These are phyloP conservation scores for Oryza glumipatula DNA, from an alignment of 176 grass and related monocot genomes.

Conservation along the genomic window DNA sequence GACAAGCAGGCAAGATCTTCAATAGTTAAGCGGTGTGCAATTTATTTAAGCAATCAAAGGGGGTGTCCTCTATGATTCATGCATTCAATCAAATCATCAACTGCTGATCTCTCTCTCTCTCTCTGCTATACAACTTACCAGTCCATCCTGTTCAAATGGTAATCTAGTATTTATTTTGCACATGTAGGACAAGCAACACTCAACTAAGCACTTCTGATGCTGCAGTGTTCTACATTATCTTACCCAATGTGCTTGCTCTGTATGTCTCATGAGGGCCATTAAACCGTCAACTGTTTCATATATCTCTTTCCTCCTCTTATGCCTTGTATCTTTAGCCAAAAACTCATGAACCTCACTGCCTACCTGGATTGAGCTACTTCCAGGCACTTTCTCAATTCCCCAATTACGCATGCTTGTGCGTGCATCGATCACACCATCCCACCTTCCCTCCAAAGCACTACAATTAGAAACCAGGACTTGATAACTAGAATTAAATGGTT, in stretches of 20 bases:
- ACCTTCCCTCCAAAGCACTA: conserved; percentile 49
- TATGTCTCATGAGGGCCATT: conserved; percentile 42
- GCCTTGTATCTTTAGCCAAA: conserved; percentile 51
- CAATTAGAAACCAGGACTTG: conserved; percentile 61
- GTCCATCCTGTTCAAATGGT: neutral
- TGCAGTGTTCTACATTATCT: neutral
- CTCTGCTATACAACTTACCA: neutral
- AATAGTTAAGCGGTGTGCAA: neutral
- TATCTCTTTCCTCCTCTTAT: conserved; percentile 47
- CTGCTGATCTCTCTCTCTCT: neutral
- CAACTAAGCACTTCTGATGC: neutral
- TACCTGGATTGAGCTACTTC: conserved; percentile 55
- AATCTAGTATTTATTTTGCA: neutral
- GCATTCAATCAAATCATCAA: neutral
- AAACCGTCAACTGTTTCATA: conserved; percentile 54
- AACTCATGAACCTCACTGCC: conserved; percentile 59
- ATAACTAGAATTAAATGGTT: conserved; percentile 54
- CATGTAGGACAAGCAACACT: neutral
- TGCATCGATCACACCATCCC: conserved; percentile 41
- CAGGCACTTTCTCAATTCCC: conserved; percentile 52
- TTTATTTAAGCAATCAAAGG: neutral
- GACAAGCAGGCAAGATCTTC: neutral
- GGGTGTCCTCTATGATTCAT: neutral
- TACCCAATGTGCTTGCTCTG: conserved; percentile 28
- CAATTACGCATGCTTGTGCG: conserved; percentile 40